A percentile compares a stretch with the other conserved stretches of the same genome.
Conservation (phyloP, 2,329 filamentous ascomycete genomes). For the Sclerotinia glacialis region DNA sequence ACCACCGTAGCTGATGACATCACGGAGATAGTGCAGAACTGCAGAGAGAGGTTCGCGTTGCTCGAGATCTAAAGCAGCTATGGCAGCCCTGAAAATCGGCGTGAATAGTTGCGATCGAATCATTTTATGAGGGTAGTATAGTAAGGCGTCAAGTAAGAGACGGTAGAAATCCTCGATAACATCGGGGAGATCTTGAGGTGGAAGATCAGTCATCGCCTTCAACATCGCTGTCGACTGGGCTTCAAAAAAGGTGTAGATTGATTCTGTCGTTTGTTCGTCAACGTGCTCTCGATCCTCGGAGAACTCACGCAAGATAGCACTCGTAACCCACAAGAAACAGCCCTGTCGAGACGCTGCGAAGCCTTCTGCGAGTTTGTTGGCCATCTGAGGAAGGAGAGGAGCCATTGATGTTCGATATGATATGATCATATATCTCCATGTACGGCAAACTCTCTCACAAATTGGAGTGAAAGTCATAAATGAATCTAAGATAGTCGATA, state of each 20-base stretch:
- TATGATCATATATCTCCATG: slow-evolving; percentile 95
- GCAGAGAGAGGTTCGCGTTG: slow-evolving; percentile 89
- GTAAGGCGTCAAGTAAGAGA: slow-evolving; percentile 82
- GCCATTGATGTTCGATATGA: slow-evolving; percentile 89
- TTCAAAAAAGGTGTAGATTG: slow-evolving; percentile 93
- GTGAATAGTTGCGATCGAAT: slow-evolving; percentile 75
- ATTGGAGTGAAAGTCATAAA: slow-evolving; percentile 86
- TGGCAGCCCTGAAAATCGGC: slow-evolving; percentile 81
- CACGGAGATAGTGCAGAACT: slow-evolving; percentile 87
- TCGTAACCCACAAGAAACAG: slow-evolving; percentile 98
- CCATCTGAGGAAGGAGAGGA: slow-evolving; percentile 78
- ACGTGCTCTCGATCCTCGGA: slow-evolving; percentile 86
- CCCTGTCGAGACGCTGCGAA: slow-evolving; percentile 86
- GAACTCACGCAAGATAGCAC: slow-evolving; percentile 92
- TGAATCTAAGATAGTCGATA: slow-evolving; percentile 81
- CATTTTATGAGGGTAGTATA: slow-evolving; percentile 86
- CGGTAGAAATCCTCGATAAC: slow-evolving; percentile 77
- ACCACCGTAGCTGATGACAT: slow-evolving; percentile 84
- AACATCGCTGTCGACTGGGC: slow-evolving; percentile 88
- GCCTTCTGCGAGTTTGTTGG: slow-evolving; percentile 80
- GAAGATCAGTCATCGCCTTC: slow-evolving; percentile 80
- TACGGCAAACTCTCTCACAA: slow-evolving; percentile 88
- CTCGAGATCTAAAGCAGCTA: slow-evolving; percentile 82
- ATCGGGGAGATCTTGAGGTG: slow-evolving; percentile 59
- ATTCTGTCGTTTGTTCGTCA: slow-evolving; percentile 74